Conservation (phyloP, 2,329 filamentous ascomycete species). For the Aureobasidium sp. region DNA sequence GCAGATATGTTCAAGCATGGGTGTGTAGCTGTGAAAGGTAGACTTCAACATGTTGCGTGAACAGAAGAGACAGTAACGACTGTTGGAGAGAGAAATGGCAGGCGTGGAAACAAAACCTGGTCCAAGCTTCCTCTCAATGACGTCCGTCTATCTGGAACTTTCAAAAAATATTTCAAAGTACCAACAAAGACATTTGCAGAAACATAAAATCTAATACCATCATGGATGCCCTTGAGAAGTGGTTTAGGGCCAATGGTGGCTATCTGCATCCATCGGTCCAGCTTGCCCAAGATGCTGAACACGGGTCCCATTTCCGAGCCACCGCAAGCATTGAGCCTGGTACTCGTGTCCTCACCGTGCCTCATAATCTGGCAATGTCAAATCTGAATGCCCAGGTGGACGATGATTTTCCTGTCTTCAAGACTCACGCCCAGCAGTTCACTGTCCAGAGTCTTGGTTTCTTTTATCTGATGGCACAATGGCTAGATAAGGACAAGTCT, state of each 20-base stretch:
- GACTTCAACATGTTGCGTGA: not conserved
- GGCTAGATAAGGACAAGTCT: slow-evolving; percentile 25
- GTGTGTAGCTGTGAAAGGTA: not conserved
- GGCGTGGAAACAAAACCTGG: not conserved
- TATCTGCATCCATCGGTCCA: slow-evolving; percentile 24
- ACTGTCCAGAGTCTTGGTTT: slow-evolving; percentile 28
- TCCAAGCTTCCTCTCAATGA: not conserved
- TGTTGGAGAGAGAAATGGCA: not conserved
- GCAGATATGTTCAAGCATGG: not conserved
- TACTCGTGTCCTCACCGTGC: slow-evolving; percentile 23
- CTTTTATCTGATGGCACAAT: slow-evolving; percentile 32
- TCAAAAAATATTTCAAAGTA: not conserved
- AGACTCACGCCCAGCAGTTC: slow-evolving; percentile 22
- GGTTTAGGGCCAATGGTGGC: slow-evolving; percentile 27
- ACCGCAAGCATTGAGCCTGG: slow-evolving; percentile 18
- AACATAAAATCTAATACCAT: not conserved
- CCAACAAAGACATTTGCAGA: not conserved
- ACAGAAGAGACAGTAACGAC: not conserved
- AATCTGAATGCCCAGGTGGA: slow-evolving; percentile 32
- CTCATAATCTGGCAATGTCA: slow-evolving; percentile 29
- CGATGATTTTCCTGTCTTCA: slow-evolving; percentile 27
- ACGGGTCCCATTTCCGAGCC: slow-evolving; percentile 24
- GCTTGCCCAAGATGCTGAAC: slow-evolving; percentile 20
- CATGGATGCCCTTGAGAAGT: slow-evolving; percentile 22
- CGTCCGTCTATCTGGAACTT: not conserved